phyloP scores from a whole-genome alignment of 345 rosid species.

The Eutrema japonicum region DNA sequence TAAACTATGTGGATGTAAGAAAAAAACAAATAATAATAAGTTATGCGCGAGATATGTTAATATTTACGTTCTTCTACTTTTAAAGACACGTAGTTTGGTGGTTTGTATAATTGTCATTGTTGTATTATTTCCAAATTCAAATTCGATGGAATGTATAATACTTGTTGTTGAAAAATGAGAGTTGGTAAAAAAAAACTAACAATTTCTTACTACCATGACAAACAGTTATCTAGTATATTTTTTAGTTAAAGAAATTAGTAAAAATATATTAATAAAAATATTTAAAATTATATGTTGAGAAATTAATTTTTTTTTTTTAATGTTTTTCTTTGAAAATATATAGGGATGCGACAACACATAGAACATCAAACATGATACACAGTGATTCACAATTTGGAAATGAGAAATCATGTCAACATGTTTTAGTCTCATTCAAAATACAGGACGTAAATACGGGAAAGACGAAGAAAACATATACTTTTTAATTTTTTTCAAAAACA shows the following conservation, averaged over 20 bases:
- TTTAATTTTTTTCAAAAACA: no score
- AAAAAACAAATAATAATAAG: no score
- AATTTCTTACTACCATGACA: background rate
- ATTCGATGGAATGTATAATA: background rate
- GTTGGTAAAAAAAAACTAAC: background rate
- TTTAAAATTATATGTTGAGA: background rate
- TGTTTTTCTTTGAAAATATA: background rate
- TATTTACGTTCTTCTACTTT: no score
- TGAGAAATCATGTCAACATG: constrained; percentile 19
- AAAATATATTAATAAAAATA: background rate
- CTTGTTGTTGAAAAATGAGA: background rate
- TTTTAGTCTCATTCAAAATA: background rate
- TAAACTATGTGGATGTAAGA: no score
- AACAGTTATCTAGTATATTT: background rate
- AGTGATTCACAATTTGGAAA: constrained; percentile 24
- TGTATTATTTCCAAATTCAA: background rate
- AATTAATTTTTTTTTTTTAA: background rate
- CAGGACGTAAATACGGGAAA: background rate
- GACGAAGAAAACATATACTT: background rate
- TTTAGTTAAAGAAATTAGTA: background rate
- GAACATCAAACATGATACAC: constrained; percentile 3
- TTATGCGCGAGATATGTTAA: no score
- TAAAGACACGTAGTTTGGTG: no score
- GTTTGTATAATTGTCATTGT: background rate
- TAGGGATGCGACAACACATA: constrained; percentile 10